Conservation (phyloP, 176 grass and related monocot genomes). For the Zoysia pacifica region DNA sequence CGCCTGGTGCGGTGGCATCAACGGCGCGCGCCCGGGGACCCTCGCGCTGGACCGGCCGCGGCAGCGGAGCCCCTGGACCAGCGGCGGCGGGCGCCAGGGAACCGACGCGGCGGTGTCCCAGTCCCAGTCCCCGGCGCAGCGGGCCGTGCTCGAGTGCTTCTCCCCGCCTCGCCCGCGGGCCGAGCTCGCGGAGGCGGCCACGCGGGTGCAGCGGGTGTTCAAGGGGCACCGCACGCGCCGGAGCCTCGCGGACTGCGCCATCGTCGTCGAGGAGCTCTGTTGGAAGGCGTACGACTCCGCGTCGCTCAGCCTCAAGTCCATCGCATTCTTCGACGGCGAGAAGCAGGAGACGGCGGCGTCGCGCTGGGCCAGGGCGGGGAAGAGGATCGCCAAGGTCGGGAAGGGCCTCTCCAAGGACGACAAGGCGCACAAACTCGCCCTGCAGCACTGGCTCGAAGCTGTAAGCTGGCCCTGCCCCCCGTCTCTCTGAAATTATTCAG, state of each 20-base stretch:
- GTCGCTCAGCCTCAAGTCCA: constrained; percentile 64
- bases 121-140: constrained; percentile 7
- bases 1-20: constrained; percentile 9
- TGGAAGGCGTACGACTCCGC: constrained; percentile 86
- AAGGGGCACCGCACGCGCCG: constrained; percentile 87
- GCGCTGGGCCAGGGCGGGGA: constrained; percentile 66
- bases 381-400: constrained; percentile 83
- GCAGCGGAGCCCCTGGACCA: not conserved
- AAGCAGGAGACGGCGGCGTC: constrained; percentile 82
- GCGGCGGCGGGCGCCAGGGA: too few species aligned
- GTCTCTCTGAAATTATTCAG: not conserved
- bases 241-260: constrained; percentile 91
- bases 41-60: constrained; percentile 24
- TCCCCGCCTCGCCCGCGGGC: constrained; percentile 52
- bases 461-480: constrained; percentile 36
- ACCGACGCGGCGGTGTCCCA: not conserved
- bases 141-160: constrained; percentile 47
- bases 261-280: constrained; percentile 94
- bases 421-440: constrained; percentile 88
- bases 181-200: constrained; percentile 78
- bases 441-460: constrained; percentile 95
- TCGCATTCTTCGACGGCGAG: constrained; percentile 77
- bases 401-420: constrained; percentile 94
- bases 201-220: constrained; percentile 78
- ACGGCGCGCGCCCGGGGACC: constrained; percentile 39